A percentile compares a stretch with the other conserved stretches of the same genome.
phyloP scores from a whole-genome alignment of 2,329 filamentous ascomycete genomes.

The Fusarium ambrosium region DNA sequence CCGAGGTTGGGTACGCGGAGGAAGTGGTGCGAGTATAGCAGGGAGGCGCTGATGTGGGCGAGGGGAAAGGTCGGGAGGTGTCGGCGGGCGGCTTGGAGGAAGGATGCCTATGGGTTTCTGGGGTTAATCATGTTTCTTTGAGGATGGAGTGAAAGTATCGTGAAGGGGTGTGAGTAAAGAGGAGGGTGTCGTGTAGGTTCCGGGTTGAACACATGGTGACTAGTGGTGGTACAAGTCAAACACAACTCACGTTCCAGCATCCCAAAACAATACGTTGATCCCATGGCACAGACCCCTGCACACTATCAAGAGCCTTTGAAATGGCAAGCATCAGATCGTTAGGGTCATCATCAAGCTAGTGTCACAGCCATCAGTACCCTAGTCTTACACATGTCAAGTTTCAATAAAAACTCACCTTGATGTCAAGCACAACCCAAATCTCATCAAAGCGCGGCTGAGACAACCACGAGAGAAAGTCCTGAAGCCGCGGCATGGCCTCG shows the following conservation, averaged over 20 bases:
- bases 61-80: slow-evolving; percentile 74
- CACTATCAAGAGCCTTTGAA: slow-evolving; percentile 70
- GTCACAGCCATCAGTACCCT: slow-evolving; percentile 22
- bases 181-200: neutral
- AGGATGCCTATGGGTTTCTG: slow-evolving; percentile 65
- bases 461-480: slow-evolving; percentile 81
- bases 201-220: neutral
- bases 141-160: neutral
- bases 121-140: neutral
- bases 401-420: slow-evolving; percentile 73
- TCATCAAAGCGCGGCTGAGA: slow-evolving; percentile 72
- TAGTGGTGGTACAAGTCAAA: neutral
- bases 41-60: slow-evolving; percentile 77
- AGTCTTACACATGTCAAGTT: slow-evolving; percentile 6
- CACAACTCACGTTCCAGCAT: slow-evolving; percentile 77
- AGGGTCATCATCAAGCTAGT: slow-evolving; percentile 76
- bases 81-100: slow-evolving; percentile 72
- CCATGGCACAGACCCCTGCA: slow-evolving; percentile 72
- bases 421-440: slow-evolving; percentile 87
- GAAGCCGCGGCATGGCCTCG: slow-evolving; percentile 79
- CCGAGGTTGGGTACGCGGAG: slow-evolving; percentile 74
- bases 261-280: slow-evolving; percentile 80
- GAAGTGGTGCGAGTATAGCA: slow-evolving; percentile 78
- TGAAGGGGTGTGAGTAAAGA: neutral
- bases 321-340: slow-evolving; percentile 79